Percentiles rank a stretch among this genome's conserved stretches.
These are phyloP conservation scores for Aspergillus sp. DNA, from an alignment of 2,329 filamentous ascomycete species.

Conservation along the genomic window DNA sequence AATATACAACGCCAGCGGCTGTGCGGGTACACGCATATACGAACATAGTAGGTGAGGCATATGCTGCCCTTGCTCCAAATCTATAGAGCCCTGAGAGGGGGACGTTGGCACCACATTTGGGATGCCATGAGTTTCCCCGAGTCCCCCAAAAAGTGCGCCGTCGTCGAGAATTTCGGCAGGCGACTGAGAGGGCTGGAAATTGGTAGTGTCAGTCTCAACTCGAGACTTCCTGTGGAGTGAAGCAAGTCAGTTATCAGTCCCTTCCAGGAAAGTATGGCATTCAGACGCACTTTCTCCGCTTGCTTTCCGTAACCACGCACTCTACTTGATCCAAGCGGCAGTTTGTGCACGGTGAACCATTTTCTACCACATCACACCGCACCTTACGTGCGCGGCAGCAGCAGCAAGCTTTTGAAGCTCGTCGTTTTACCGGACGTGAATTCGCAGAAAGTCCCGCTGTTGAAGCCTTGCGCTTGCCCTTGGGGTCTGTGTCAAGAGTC, in stretches of 20 bases:
- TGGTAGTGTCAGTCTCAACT: conserved; percentile 38
- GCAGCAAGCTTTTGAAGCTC: conserved; percentile 88
- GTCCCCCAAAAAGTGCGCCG: conserved; percentile 26
- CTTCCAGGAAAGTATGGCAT: not conserved
- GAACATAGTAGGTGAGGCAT: conserved; percentile 65
- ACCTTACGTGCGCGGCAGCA: conserved; percentile 88
- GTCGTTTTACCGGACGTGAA: conserved; percentile 68
- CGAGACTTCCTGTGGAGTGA: conserved; percentile 38
- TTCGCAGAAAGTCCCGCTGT: conserved; percentile 55
- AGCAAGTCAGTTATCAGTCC: not conserved
- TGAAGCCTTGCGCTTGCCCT: conserved; percentile 58
- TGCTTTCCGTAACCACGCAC: conserved; percentile 71
- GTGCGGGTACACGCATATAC: conserved; percentile 28
- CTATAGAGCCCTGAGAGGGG: conserved; percentile 47
- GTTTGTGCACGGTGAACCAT: conserved; percentile 81
- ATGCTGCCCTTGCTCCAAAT: conserved; percentile 55
- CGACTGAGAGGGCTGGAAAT: conserved; percentile 31
- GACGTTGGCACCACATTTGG: conserved; percentile 36
- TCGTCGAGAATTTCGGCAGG: conserved; percentile 38
- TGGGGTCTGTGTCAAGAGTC: conserved; percentile 30
- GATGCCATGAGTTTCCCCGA: conserved; percentile 30
- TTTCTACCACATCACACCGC: conserved; percentile 87
- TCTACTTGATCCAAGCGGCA: conserved; percentile 61
- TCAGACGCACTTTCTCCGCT: conserved; percentile 61
- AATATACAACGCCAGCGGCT: not conserved